Conservation (phyloP, 2,329 filamentous ascomycete species). For the Colletotrichum sp. region DNA sequence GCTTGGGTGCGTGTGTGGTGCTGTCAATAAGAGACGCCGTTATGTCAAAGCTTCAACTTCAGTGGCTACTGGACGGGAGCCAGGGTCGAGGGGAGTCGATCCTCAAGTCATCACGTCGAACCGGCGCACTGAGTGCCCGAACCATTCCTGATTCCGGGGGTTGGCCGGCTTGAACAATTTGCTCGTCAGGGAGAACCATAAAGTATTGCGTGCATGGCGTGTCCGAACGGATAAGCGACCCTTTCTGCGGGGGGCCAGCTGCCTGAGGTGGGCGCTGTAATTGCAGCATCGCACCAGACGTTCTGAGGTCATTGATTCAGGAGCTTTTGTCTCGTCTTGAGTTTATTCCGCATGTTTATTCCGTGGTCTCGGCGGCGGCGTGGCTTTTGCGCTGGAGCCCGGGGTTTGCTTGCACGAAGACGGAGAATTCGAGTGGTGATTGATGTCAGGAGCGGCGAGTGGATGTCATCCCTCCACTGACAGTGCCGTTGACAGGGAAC, state of each 20-base stretch:
- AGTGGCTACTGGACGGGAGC: not conserved
- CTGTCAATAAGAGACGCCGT: conserved; percentile 14
- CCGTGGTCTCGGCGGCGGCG: not conserved
- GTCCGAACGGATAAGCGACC: not conserved
- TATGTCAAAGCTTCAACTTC: conserved; percentile 18
- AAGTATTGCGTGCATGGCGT: conserved; percentile 10
- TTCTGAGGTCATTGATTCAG: not conserved
- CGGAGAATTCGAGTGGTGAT: not conserved
- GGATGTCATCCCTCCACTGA: conserved; percentile 5
- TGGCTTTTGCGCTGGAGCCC: not conserved
- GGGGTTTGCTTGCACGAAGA: not conserved
- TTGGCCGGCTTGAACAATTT: not conserved
- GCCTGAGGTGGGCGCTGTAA: not conserved
- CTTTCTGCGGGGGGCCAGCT: not conserved
- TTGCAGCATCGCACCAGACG: not conserved
- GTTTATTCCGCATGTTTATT: not conserved
- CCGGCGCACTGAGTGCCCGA: not conserved
- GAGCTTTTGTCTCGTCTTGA: not conserved
- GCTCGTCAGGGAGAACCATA: not conserved
- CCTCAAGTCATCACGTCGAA: not conserved
- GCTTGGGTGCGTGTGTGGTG: not conserved
- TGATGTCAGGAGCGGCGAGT: conserved; percentile 11
- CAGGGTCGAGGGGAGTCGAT: not conserved
- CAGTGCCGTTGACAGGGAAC: conserved; percentile 3
- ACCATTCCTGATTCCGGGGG: conserved; percentile 1